A percentile compares a stretch with the other conserved stretches of the same genome.
These are phyloP conservation scores for Elymus sibiricus DNA, from an alignment of 176 grass and related monocot species.

Conservation along the genomic window DNA sequence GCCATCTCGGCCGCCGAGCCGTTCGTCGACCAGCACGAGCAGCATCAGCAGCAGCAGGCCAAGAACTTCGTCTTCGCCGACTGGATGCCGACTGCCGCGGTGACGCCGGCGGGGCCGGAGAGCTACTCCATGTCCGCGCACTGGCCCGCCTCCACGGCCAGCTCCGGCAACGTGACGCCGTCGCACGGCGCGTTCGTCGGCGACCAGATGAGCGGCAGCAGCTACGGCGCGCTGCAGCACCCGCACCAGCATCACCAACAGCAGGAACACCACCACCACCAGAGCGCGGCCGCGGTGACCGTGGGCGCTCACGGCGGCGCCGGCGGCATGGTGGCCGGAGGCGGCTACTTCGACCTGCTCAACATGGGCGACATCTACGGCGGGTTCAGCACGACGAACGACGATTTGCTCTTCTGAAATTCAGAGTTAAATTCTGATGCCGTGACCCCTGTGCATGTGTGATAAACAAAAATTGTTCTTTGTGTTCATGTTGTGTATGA, in stretches of 20 bases:
- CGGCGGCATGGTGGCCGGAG: slow-evolving; percentile 23
- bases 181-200: slow-evolving; percentile 45
- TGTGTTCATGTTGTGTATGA: slow-evolving; percentile 23
- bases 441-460: not conserved
- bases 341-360: slow-evolving; percentile 67
- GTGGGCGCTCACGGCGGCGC: not conserved
- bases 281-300: not conserved
- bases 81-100: slow-evolving; percentile 29
- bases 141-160: slow-evolving; percentile 45
- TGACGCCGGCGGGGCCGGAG: not conserved
- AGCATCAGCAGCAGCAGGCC: slow-evolving; percentile 13
- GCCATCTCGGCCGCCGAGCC: slow-evolving; percentile 11
- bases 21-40: slow-evolving; percentile 28
- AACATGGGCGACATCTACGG: slow-evolving; percentile 65
- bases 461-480: not conserved
- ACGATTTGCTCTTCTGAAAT: slow-evolving; percentile 65
- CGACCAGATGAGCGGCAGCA: slow-evolving; percentile 46
- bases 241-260: slow-evolving; percentile 22
- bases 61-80: slow-evolving; percentile 57
- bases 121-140: slow-evolving; percentile 41
- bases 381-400: slow-evolving; percentile 39
- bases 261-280: slow-evolving; percentile 32
- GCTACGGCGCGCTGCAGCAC: slow-evolving; percentile 27
- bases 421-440: not conserved
- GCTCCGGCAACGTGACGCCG: slow-evolving; percentile 50